Percentiles rank a stretch among this genome's conserved stretches.
phyloP scores from a whole-genome alignment of 345 rosid species.

The Citrus mangshanensis region DNA sequence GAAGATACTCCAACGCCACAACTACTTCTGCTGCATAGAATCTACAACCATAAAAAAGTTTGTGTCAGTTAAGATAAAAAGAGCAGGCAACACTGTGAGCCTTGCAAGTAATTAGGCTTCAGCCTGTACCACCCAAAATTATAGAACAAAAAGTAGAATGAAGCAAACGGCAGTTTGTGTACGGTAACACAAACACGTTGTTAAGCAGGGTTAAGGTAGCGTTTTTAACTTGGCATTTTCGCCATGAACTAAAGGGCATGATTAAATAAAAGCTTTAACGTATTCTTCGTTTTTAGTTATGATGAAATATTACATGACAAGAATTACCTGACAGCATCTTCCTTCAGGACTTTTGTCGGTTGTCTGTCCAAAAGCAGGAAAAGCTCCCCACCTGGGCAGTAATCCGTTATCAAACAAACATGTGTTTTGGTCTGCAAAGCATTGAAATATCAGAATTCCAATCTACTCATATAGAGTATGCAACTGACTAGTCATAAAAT shows the following conservation, averaged over 20 bases:
- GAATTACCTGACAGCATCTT: constrained; percentile 82
- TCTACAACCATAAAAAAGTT: constrained; percentile 33
- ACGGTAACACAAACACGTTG: neutral
- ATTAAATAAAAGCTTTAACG: neutral
- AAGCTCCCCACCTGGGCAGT: constrained; percentile 93
- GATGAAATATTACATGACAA: neutral
- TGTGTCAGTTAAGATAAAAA: constrained; percentile 4
- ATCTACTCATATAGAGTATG: neutral
- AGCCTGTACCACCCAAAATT: neutral
- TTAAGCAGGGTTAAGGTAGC: neutral
- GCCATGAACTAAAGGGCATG: neutral
- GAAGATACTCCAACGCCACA: constrained; percentile 93
- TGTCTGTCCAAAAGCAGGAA: constrained; percentile 87
- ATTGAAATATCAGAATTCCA: constrained; percentile 14
- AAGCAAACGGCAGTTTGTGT: too few species aligned
- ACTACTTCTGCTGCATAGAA: constrained; percentile 89
- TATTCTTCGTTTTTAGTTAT: neutral
- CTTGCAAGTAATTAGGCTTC: neutral
- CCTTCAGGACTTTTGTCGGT: constrained; percentile 78
- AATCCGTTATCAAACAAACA: constrained; percentile 91
- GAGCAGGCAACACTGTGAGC: neutral
- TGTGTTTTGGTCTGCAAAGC: constrained; percentile 88
- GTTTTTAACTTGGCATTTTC: neutral
- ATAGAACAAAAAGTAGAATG: too few species aligned
- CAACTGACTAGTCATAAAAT: neutral